phyloP scores from a whole-genome alignment of 2,329 filamentous ascomycete species.

The Ascochyta viciae-villosae region DNA sequence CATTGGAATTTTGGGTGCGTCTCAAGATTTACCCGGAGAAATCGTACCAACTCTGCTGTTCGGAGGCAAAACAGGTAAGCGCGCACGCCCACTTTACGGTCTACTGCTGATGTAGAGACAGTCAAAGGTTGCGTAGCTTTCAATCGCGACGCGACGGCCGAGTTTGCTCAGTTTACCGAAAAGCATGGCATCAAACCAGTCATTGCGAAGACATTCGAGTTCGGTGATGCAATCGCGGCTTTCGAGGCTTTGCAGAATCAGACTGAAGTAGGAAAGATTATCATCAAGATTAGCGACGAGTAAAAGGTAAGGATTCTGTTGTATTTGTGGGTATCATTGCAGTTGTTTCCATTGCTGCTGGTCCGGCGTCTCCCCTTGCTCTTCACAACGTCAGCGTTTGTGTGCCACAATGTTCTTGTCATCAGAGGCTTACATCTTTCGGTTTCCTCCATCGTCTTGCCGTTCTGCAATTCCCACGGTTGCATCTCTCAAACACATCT shows the following conservation, averaged over 20 bases:
- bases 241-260: constrained; percentile 28
- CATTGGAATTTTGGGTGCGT: constrained; percentile 52
- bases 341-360: not conserved
- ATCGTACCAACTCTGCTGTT: constrained; percentile 24
- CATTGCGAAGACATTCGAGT: constrained; percentile 25
- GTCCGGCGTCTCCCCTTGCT: no score
- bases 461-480: not conserved
- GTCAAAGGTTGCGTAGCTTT: constrained; percentile 31
- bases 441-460: no score
- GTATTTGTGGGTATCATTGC: not conserved
- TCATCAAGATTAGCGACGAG: constrained; percentile 23
- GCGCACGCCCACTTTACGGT: not conserved
- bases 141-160: constrained; percentile 23
- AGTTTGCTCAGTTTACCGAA: constrained; percentile 29
- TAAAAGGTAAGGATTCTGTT: not conserved
- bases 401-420: no score
- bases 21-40: constrained; percentile 13
- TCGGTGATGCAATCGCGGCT: constrained; percentile 25
- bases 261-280: constrained; percentile 33
- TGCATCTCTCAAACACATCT: not conserved
- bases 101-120: constrained; percentile 5
- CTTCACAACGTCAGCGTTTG: no score
- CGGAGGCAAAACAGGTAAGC: constrained; percentile 27
- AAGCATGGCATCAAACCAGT: constrained; percentile 30
- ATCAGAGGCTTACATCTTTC: no score